A percentile compares a stretch with the other conserved stretches of the same genome.
Conservation (phyloP, 2,329 filamentous ascomycete species). For the Fusarium dlaminii region DNA sequence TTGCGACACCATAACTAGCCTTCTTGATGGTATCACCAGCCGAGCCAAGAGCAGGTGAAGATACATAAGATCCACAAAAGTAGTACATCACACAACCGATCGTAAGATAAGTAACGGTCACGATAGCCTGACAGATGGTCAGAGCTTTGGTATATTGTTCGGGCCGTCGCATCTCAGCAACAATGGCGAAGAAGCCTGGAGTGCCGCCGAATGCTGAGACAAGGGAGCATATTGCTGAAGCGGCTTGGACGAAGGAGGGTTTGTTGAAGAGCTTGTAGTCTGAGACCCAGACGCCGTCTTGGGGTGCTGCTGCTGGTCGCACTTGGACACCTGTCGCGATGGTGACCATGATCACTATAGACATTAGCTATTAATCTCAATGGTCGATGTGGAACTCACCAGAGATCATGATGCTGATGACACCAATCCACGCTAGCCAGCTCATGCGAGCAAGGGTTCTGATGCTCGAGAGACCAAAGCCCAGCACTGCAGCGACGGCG, state of each 20-base stretch:
- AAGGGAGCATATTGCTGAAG: conserved; percentile 45
- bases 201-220: conserved; percentile 52
- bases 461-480: conserved; percentile 45
- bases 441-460: conserved; percentile 45
- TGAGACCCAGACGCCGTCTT: conserved; percentile 39
- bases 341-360: conserved; percentile 27
- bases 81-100: conserved; percentile 55
- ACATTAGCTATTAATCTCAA: neutral
- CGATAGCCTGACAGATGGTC: conserved; percentile 37
- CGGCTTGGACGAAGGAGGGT: conserved; percentile 46
- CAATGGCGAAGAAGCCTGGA: conserved; percentile 47
- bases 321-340: conserved; percentile 36
- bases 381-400: neutral
- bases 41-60: conserved; percentile 57
- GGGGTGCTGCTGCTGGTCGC: conserved; percentile 21
- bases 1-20: conserved; percentile 52
- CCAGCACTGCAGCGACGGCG: conserved; percentile 44
- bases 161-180: conserved; percentile 47
- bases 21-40: conserved; percentile 55
- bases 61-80: conserved; percentile 57
- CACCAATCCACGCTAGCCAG: conserved; percentile 45
- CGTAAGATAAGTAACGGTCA: conserved; percentile 47
- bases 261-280: conserved; percentile 46
- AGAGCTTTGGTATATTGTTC: conserved; percentile 40
- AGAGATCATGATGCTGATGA: conserved; percentile 23